phyloP scores from a whole-genome alignment of 106 monocot genomes.

The Acanthochlamys bracteata region DNA sequence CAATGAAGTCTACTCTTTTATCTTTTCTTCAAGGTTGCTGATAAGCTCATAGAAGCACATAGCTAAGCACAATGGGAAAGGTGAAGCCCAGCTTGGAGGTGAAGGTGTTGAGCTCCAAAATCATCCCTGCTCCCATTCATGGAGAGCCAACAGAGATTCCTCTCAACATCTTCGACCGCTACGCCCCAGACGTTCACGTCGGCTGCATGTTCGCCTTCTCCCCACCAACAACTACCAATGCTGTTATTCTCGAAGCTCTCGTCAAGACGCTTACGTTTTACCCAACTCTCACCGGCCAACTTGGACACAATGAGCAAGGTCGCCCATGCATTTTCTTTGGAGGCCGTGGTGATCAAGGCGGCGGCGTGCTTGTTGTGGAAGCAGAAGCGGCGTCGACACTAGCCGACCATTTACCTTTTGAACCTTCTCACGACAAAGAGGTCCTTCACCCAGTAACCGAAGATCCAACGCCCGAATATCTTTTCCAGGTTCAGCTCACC shows the following conservation, averaged over 20 bases:
- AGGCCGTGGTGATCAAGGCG: no score
- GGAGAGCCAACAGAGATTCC: conserved; percentile 3
- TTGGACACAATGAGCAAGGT: not conserved
- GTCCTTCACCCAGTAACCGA: conserved; percentile 5
- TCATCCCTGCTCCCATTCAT: no score
- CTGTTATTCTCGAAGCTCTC: conserved; percentile 3
- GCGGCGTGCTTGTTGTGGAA: conserved; percentile 10
- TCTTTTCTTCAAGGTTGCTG: no score
- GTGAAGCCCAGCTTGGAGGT: no score
- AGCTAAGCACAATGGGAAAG: no score
- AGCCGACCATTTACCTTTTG: not conserved
- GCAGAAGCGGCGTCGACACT: not conserved
- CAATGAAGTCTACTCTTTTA: no score
- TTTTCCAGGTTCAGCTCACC: conserved; percentile 45
- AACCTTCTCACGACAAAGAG: conserved; percentile 4
- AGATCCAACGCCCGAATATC: no score
- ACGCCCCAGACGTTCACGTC: conserved; percentile 23
- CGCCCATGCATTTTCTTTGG: not conserved
- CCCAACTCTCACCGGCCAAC: conserved; percentile 3
- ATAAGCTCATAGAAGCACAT: no score
- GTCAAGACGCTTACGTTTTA: not conserved
- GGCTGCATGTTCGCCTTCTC: conserved; percentile 9
- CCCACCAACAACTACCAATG: conserved; percentile 10
- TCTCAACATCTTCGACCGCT: conserved; percentile 38
- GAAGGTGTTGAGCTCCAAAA: no score